Conservation (phyloP, 2,329 filamentous ascomycete genomes). For the Colletotrichum incanum region DNA sequence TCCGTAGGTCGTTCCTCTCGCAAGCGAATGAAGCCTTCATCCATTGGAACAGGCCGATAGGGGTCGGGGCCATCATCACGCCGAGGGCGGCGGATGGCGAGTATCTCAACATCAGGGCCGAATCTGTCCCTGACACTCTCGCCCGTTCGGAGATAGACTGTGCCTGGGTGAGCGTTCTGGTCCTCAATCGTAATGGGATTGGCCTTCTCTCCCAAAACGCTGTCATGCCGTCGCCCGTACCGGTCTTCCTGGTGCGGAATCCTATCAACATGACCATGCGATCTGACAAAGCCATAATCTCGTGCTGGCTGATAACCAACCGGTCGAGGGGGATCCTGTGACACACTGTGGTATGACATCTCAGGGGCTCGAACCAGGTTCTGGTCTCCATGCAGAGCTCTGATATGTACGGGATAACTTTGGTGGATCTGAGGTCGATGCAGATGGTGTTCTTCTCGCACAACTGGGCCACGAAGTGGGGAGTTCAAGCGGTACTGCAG, state of each 20-base stretch:
- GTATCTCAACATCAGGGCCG: slow-evolving; percentile 38
- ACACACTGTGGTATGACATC: slow-evolving; percentile 14
- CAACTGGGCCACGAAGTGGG: slow-evolving; percentile 14
- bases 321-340: slow-evolving; percentile 43
- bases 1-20: slow-evolving; percentile 21
- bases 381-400: slow-evolving; percentile 12
- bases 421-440: slow-evolving; percentile 19
- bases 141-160: slow-evolving; percentile 52
- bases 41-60: slow-evolving; percentile 8
- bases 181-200: slow-evolving; percentile 59
- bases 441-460: slow-evolving; percentile 7
- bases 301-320: slow-evolving; percentile 45
- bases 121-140: slow-evolving; percentile 48
- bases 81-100: slow-evolving; percentile 37
- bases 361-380: neutral
- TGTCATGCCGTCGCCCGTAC: slow-evolving; percentile 6
- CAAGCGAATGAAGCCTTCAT: slow-evolving; percentile 39
- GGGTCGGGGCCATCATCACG: slow-evolving; percentile 21
- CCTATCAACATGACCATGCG: slow-evolving; percentile 45
- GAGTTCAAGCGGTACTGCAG: slow-evolving; percentile 15
- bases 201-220: slow-evolving; percentile 47
- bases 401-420: slow-evolving; percentile 8
- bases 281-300: slow-evolving; percentile 51
- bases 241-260: neutral
- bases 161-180: slow-evolving; percentile 46